These are phyloP conservation scores for Plasmodium gaboni DNA, from an alignment of 169 alveolate species.

Conservation along the genomic window DNA sequence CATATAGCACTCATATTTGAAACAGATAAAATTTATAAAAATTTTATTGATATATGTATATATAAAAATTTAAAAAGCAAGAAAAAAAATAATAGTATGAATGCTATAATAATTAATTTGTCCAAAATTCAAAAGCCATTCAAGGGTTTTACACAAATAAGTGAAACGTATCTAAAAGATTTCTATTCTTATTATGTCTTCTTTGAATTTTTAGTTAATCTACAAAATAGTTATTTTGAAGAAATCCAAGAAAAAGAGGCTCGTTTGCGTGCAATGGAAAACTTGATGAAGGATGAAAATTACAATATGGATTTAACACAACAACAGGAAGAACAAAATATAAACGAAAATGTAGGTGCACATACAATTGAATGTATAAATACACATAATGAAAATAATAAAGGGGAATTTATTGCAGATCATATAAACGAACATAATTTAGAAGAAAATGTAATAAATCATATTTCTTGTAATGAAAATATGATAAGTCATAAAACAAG, in stretches of 20 bases:
- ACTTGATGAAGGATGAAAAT: neutral
- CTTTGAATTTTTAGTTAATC: conserved; percentile 68
- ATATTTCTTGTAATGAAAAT: neutral
- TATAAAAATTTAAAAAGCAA: conserved; percentile 72
- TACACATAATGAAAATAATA: neutral
- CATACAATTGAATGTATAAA: no score
- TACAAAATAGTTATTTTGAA: conserved; percentile 27
- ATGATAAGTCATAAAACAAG: neutral
- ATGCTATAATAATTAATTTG: conserved; percentile 66
- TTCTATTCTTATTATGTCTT: conserved; percentile 48
- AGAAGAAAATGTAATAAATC: neutral
- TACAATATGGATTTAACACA: neutral
- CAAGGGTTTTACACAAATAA: conserved; percentile 57
- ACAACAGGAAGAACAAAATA: neutral
- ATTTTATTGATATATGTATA: conserved; percentile 61
- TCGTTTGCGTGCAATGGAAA: neutral
- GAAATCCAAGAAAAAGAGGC: neutral
- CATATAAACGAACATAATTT: neutral
- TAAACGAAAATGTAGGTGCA: neutral
- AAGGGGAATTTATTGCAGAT: neutral
- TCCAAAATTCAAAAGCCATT: conserved; percentile 60
- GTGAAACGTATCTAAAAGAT: conserved; percentile 37
- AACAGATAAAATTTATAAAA: conserved; percentile 16
- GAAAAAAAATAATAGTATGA: conserved; percentile 62
- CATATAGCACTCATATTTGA: conserved; percentile 11